A percentile compares a stretch with the other conserved stretches of the same genome.
phyloP scores from a whole-genome alignment of 495 filamentous ascomycete species.

The Staphylotrichum tortipilum region DNA sequence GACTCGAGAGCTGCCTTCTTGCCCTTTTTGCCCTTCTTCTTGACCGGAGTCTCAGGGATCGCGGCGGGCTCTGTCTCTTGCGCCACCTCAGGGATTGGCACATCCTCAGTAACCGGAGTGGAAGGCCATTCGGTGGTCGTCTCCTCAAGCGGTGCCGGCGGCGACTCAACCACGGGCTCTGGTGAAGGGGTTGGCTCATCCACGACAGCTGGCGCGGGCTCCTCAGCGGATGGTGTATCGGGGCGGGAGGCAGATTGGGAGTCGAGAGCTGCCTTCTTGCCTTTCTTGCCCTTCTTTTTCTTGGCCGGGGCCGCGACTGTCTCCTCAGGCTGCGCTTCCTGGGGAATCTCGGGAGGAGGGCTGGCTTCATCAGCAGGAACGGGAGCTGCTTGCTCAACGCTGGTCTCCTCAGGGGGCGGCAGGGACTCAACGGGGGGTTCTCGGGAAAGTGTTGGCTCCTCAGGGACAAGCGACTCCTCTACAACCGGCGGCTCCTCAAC shows the following conservation, averaged over 20 bases:
- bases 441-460: not conserved
- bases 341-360: not conserved
- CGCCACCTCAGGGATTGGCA: not conserved
- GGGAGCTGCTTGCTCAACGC: not conserved
- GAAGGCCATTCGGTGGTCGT: not conserved
- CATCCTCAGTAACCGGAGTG: not conserved
- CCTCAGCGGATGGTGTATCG: too few species aligned
- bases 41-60: not conserved
- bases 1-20: constrained; percentile 12
- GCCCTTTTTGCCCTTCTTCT: constrained; percentile 29
- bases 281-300: not conserved
- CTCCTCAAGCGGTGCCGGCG: not conserved
- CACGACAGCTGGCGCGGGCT: too few species aligned
- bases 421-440: not conserved
- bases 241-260: not conserved
- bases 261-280: not conserved
- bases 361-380: not conserved
- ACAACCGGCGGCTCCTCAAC: not conserved
- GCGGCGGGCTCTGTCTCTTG: not conserved
- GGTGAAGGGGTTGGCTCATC: not conserved
- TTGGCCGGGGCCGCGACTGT: not conserved
- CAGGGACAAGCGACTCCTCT: not conserved
- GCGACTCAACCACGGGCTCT: not conserved
- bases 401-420: not conserved
- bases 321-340: not conserved